These are phyloP conservation scores for Diaporthe eres DNA, from an alignment of 2,329 filamentous ascomycete genomes.

Conservation along the genomic window DNA sequence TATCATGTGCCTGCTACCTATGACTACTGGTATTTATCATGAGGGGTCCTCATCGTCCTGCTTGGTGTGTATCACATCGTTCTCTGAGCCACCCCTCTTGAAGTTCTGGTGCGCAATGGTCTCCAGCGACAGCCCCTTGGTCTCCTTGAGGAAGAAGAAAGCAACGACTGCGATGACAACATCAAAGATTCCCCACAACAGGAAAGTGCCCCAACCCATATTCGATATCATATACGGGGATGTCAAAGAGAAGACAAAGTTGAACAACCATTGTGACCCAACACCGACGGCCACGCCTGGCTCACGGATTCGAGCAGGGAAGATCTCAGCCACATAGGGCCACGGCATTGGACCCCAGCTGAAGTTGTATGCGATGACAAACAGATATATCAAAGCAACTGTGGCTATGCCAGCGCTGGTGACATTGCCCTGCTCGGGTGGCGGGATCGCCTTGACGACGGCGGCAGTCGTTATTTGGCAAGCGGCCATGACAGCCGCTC, in stretches of 20 bases:
- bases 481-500: constrained; percentile 59
- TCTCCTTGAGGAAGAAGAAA: constrained; percentile 74
- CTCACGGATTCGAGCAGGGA: constrained; percentile 63
- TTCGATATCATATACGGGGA: constrained; percentile 65
- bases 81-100: constrained; percentile 41
- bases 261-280: constrained; percentile 63
- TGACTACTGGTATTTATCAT: too few relatives aligned
- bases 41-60: constrained; percentile 16
- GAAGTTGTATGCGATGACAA: constrained; percentile 66
- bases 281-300: constrained; percentile 61
- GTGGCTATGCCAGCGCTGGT: constrained; percentile 62
- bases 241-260: constrained; percentile 62
- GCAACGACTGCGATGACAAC: constrained; percentile 58
- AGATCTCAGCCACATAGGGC: constrained; percentile 65
- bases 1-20: not conserved
- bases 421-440: constrained; percentile 49
- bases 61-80: constrained; percentile 38
- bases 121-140: constrained; percentile 77
- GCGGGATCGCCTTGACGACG: constrained; percentile 58
- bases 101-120: constrained; percentile 57
- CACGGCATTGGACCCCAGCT: constrained; percentile 65
- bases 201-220: constrained; percentile 62
- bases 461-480: constrained; percentile 61
- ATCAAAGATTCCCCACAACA: constrained; percentile 62
- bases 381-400: constrained; percentile 68